Evolutionary conservation across 257 asterid genomes (phyloP), one percentile per base, ranked within the genome.

Genomic region (Nyctanthes arbortristis): DNA sequence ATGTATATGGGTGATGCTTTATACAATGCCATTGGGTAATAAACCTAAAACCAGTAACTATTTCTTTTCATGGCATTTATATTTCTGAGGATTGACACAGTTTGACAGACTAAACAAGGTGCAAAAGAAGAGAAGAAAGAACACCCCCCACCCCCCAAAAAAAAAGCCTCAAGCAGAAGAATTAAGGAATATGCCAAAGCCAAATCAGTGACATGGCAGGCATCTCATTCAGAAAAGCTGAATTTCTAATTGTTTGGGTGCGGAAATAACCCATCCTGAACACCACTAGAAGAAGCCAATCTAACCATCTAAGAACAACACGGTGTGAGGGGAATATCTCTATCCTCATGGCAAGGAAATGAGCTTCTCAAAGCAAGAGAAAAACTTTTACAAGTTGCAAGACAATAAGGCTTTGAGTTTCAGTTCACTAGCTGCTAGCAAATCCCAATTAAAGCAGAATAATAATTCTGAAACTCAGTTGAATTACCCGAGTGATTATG

Each of bases 401-500:
- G 33, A 20, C 10, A 4, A 59, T 43, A 60, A 39, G 66, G 36
- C 43, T 33, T 14, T 43, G 4, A 27, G 20, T 61, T 29, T 62
- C 14, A 20, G 4, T 66, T 16, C 12, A 30, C 58, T 40, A 7
- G 66, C 29, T 13, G 14, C 64, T 32, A 63, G 61, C 37, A 43
- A 10, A 52, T 66, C 34, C 7, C 34, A 60, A 73, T 35, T 30
- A 45, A 36, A 34, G 35, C 14, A 36, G 54, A 24, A 37, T 7
- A 36, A 39, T 59, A 61, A 22, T 60, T 29, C 34, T 67, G 59
- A 52, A n/a, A 63, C 25, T 37, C 33, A 63, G 33, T 68, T 62
- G 64, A 35, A 29, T 9, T 32, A 47, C 56, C 11, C 11, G 5
- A 4, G 34, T 27, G 57, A n/a, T 5, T 39, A 39, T 0, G 7